These are phyloP conservation scores for Pseudocercospora fuligena DNA, from an alignment of 2,329 filamentous ascomycete genomes.

Conservation along the genomic window DNA sequence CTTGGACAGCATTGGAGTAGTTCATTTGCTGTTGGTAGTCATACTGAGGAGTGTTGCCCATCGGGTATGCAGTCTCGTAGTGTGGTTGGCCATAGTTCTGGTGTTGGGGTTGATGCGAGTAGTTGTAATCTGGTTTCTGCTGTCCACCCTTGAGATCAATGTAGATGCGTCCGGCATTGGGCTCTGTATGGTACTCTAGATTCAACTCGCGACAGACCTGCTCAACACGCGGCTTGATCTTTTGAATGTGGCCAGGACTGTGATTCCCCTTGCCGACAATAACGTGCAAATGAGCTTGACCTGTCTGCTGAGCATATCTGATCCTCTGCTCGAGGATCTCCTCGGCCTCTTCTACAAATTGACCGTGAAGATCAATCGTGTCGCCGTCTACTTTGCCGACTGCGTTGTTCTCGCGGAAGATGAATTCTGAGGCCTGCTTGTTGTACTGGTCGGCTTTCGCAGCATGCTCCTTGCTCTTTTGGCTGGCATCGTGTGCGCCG, in stretches of 20 bases:
- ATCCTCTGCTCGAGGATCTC: slow-evolving; percentile 87
- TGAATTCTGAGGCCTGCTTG: slow-evolving; percentile 87
- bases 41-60: slow-evolving; percentile 41
- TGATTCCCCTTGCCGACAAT: slow-evolving; percentile 98
- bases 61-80: slow-evolving; percentile 45
- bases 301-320: slow-evolving; percentile 71
- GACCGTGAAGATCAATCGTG: slow-evolving; percentile 91
- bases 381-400: slow-evolving; percentile 73
- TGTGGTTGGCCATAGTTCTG: slow-evolving; percentile 48
- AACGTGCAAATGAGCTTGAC: slow-evolving; percentile 84
- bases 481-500: slow-evolving; percentile 78
- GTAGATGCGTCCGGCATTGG: slow-evolving; percentile 87
- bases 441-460: slow-evolving; percentile 83
- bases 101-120: slow-evolving; percentile 43
- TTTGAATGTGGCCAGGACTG: slow-evolving; percentile 78
- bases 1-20: slow-evolving; percentile 41
- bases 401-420: slow-evolving; percentile 94
- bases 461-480: slow-evolving; percentile 84
- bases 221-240: slow-evolving; percentile 94
- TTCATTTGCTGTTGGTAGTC: slow-evolving; percentile 51
- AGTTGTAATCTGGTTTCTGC: slow-evolving; percentile 44
- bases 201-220: slow-evolving; percentile 81
- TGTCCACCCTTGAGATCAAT: slow-evolving; percentile 76
- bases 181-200: slow-evolving; percentile 81
- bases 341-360: slow-evolving; percentile 94